These are phyloP conservation scores for Aspergillus pseudoviridinutans DNA, from an alignment of 2,329 filamentous ascomycete species.

Conservation along the genomic window DNA sequence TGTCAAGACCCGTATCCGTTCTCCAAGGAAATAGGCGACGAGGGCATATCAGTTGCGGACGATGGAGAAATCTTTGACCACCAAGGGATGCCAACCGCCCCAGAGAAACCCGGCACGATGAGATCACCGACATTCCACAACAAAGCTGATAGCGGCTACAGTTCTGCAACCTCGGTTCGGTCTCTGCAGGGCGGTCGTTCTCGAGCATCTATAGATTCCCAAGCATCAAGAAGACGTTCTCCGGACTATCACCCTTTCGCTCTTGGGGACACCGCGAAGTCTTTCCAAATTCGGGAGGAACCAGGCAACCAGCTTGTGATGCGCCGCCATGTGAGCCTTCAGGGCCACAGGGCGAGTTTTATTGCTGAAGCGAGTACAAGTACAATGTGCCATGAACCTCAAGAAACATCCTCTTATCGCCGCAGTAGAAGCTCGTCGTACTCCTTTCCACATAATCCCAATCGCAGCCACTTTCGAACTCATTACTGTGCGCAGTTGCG, in stretches of 20 bases:
- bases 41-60: constrained; percentile 16
- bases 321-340: constrained; percentile 18
- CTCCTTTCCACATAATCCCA: not conserved
- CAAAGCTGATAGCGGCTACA: constrained; percentile 39
- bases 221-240: constrained; percentile 13
- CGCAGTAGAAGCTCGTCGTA: constrained; percentile 13
- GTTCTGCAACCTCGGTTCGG: constrained; percentile 31
- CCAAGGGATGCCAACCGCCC: constrained; percentile 12
- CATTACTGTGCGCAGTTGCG: constrained; percentile 13
- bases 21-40: constrained; percentile 14
- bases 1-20: constrained; percentile 9
- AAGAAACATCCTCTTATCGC: not conserved
- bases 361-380: constrained; percentile 12
- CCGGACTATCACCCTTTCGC: constrained; percentile 12
- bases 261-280: constrained; percentile 11
- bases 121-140: constrained; percentile 21
- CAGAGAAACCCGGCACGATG: constrained; percentile 10
- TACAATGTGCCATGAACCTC: constrained; percentile 13
- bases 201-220: constrained; percentile 25
- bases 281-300: constrained; percentile 3
- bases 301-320: constrained; percentile 7
- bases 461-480: constrained; percentile 2
- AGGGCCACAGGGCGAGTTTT: constrained; percentile 8
- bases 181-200: constrained; percentile 24
- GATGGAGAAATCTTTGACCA: constrained; percentile 12